phyloP scores from a whole-genome alignment of 2,329 filamentous ascomycete species.

The Ophioceras dolichostomum region DNA sequence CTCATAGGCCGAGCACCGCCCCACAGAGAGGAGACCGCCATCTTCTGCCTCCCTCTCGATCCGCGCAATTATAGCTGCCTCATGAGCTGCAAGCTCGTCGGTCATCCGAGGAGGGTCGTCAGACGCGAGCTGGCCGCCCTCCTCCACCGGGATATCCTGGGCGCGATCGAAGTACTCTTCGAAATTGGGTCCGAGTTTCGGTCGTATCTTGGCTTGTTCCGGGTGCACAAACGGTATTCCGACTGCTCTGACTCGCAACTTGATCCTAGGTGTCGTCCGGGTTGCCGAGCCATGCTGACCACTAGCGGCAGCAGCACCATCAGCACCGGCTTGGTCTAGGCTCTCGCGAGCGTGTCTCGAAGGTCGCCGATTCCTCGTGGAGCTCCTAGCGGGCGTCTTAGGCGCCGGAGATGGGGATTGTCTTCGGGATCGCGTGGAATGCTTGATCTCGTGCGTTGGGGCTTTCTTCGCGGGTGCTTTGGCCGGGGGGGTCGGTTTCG shows the following conservation, averaged over 20 bases:
- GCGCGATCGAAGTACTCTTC: constrained; percentile 44
- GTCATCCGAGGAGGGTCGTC: constrained; percentile 47
- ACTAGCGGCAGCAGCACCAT: constrained; percentile 5
- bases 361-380: constrained; percentile 29
- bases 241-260: constrained; percentile 31
- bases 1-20: constrained; percentile 58
- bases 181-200: constrained; percentile 41
- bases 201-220: constrained; percentile 38
- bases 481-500: constrained; percentile 6
- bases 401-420: constrained; percentile 27
- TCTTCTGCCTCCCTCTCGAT: constrained; percentile 62
- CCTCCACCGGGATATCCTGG: constrained; percentile 37
- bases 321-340: constrained; percentile 11
- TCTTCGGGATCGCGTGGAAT: constrained; percentile 20
- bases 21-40: constrained; percentile 62
- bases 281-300: constrained; percentile 8
- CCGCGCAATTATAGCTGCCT: constrained; percentile 56
- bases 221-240: constrained; percentile 47
- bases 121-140: constrained; percentile 41
- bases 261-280: constrained; percentile 31
- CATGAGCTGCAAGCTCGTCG: constrained; percentile 48
- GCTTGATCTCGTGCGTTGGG: constrained; percentile 10
- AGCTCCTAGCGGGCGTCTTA: constrained; percentile 22
- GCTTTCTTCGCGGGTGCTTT: constrained; percentile 2
- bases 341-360: constrained; percentile 22